phyloP scores from a whole-genome alignment of 257 asterid genomes.

The Solanum pennellii region DNA sequence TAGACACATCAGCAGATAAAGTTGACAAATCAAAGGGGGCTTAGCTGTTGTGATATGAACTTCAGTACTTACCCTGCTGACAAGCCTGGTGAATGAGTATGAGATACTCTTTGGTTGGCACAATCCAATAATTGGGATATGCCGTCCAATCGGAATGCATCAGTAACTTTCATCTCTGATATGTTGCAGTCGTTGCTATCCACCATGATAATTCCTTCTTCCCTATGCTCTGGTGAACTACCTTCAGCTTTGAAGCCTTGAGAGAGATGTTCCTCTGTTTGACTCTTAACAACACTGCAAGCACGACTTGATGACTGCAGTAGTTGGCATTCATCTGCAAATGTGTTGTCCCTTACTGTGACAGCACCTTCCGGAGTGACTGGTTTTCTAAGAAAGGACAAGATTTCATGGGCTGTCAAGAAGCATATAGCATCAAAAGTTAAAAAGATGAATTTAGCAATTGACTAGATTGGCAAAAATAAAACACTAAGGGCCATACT shows the following conservation, averaged over 20 bases:
- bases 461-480: not conserved
- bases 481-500: not conserved
- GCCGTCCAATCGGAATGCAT: conserved; percentile 3
- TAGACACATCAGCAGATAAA: not conserved
- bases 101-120: not conserved
- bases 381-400: conserved; percentile 60
- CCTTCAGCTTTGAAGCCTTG: conserved; percentile 15
- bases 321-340: conserved; percentile 10
- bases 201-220: conserved; percentile 13
- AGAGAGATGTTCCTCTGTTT: conserved; percentile 7
- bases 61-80: conserved; percentile 19
- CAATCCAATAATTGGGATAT: not conserved
- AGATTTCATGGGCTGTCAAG: conserved; percentile 62
- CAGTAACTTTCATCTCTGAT: conserved; percentile 24
- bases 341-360: conserved; percentile 12
- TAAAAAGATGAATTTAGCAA: not conserved
- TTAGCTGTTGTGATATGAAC: not conserved
- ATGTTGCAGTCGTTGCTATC: conserved; percentile 2
- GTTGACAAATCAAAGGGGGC: not conserved
- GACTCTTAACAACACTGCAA: conserved; percentile 20
- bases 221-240: conserved; percentile 10
- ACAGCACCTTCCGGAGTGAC: conserved; percentile 16
- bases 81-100: conserved; percentile 9
- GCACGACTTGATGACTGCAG: conserved; percentile 21
- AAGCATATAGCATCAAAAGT: not conserved